Evolutionary conservation across 805 yeast species (phyloP).

Genomic region (Kodamaea neixiangensis): DNA sequence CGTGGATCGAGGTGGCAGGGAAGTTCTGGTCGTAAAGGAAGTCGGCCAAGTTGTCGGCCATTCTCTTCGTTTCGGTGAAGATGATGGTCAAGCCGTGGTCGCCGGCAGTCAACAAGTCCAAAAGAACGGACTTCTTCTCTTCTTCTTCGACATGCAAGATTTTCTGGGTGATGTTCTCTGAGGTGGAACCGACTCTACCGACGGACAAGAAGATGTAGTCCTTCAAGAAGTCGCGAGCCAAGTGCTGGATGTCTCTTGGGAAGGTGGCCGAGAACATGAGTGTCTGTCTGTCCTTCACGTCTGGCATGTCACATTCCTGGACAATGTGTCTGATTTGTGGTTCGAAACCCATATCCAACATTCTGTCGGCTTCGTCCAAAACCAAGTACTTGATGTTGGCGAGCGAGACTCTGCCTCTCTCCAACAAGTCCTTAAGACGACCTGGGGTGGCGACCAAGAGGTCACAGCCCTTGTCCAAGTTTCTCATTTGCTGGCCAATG

Average conservation of each 20-base stretch:
- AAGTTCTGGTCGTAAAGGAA: slow-evolving; percentile 84
- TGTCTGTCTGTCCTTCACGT: slow-evolving; percentile 87
- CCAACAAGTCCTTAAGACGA: slow-evolving; percentile 93
- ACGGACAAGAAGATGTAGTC: slow-evolving; percentile 95
- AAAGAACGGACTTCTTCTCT: slow-evolving; percentile 86
- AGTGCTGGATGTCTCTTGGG: slow-evolving; percentile 96
- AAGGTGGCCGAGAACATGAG: slow-evolving; percentile 98
- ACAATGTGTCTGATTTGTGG: slow-evolving; percentile 99
- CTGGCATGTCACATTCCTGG: slow-evolving; percentile 97
- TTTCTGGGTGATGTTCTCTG: slow-evolving; percentile 96
- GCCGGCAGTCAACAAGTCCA: slow-evolving; percentile 75
- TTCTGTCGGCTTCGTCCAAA: slow-evolving; percentile 98
- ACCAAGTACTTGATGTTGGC: slow-evolving; percentile 90
- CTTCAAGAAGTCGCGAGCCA: slow-evolving; percentile 96
- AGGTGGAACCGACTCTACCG: slow-evolving; percentile 99
- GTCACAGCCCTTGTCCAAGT: slow-evolving; percentile 92
- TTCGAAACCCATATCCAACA: slow-evolving; percentile 99
- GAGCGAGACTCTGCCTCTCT: slow-evolving; percentile 91
- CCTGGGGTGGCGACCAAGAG: slow-evolving; percentile 98
- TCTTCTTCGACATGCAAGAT: slow-evolving; percentile 91
- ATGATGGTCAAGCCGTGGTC: slow-evolving; percentile 87
- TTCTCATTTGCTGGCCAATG: slow-evolving; percentile 81
- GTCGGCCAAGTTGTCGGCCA: slow-evolving; percentile 96
- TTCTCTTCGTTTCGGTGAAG: slow-evolving; percentile 97
- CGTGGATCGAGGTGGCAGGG: slow-evolving; percentile 98